Conservation (phyloP, 495 filamentous ascomycete species). For the Viridothelium virens region DNA sequence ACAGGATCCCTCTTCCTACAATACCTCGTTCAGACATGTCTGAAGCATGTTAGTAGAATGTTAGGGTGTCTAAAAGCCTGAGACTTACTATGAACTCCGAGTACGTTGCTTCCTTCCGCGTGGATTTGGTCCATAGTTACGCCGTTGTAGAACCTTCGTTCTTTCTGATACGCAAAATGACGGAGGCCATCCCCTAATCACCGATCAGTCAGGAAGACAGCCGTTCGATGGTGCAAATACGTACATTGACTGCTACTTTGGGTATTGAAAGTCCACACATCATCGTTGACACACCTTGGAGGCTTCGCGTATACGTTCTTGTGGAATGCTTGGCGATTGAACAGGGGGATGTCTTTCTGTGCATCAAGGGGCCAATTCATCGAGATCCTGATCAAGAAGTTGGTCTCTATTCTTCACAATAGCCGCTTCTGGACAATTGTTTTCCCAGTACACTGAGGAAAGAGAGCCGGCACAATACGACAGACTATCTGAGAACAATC, state of each 20-base stretch:
- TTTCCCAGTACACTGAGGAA: no score
- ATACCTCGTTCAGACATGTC: constrained; percentile 32
- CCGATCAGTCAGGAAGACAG: not conserved
- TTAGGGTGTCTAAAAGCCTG: not conserved
- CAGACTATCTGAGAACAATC: no score
- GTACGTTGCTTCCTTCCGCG: constrained; percentile 31
- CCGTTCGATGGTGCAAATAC: not conserved
- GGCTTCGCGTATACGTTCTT: constrained; percentile 33
- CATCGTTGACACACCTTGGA: constrained; percentile 35
- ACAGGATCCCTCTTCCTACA: constrained; percentile 44
- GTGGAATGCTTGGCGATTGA: constrained; percentile 35
- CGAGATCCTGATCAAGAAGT: constrained; percentile 24
- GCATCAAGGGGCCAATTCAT: constrained; percentile 36
- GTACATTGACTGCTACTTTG: constrained; percentile 32
- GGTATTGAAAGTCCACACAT: constrained; percentile 36
- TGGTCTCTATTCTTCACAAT: not conserved
- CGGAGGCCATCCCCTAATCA: constrained; percentile 14
- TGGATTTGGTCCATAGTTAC: constrained; percentile 50
- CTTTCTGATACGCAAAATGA: constrained; percentile 29
- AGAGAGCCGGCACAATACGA: no score
- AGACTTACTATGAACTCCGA: constrained; percentile 32
- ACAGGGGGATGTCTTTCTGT: constrained; percentile 32
- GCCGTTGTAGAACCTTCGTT: constrained; percentile 52
- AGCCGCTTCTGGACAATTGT: no score
- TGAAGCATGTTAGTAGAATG: not conserved